Evolutionary conservation across 768 basidiomycete species (phyloP), one percentile per base, ranked within the genome.

Genomic region (Terana coerulea): DNA sequence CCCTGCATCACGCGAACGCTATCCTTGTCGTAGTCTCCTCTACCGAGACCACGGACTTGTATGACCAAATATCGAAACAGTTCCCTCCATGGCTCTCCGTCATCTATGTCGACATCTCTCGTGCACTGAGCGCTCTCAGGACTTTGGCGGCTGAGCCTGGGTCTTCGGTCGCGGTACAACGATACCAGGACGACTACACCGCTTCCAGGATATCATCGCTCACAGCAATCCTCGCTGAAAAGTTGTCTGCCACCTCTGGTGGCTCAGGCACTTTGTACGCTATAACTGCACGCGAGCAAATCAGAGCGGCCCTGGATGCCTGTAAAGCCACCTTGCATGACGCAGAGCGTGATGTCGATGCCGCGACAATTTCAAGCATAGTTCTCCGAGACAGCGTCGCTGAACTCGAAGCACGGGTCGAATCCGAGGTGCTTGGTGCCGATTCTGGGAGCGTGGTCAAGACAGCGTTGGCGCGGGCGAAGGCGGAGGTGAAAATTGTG

Each of bases 171-270:
- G 74, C 78, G 28, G 73, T 90, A 12, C 82, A 88, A 53, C 72
- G 69, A 52, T 91, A 81, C 64, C 85, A 88, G 60, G 75, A 80
- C 54, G 75, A 81, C 8, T 81, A 78, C 51, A 61, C 78, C 21
- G 76, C 71, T 6, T 90, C 88, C 17, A 70, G 74, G n/a, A 64
- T 89, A 24, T 76, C 83, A 7, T 60, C 68, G 21, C 55, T 88
- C 29, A 72, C 74, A 3, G 52, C 67, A 3, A 60, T 73, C 2
- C 64, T 88, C 31, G 63, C 65, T 33, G 29, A 45, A 0, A 59
- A 58, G 28, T 49, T 72, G 7, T 29, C 54, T 8, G 45, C 42
- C 11, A 24, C 52, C n/a, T 48, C 46, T 6, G 1, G 19, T 2
- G 36, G 26, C 17, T 34, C 52, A 1, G 25, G 47, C n/a, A 56